These are phyloP conservation scores for Paratrypanosoma confusum DNA, from an alignment of 208 protist species.

Conservation along the genomic window DNA sequence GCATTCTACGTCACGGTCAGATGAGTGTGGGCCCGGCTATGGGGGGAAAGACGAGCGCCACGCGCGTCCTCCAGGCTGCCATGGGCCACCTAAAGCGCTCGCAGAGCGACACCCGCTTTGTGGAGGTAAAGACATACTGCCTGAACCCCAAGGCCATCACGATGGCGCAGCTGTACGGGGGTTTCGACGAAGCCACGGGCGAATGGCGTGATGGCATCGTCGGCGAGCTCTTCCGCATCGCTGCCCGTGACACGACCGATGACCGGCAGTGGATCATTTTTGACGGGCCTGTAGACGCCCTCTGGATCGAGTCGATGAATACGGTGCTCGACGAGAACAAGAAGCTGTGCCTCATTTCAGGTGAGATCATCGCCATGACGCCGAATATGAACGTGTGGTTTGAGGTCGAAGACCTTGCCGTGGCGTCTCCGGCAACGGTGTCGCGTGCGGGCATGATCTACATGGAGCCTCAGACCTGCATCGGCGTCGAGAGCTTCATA, in stretches of 20 bases:
- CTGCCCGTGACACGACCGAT: constrained; percentile 72
- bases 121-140: constrained; percentile 75
- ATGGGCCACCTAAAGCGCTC: constrained; percentile 77
- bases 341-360: constrained; percentile 92
- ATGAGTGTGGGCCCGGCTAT: constrained; percentile 97
- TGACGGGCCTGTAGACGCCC: constrained; percentile 94
- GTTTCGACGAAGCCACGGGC: constrained; percentile 92
- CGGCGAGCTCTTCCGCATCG: constrained; percentile 86
- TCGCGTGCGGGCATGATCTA: constrained; percentile 98
- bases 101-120: constrained; percentile 59
- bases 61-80: constrained; percentile 67
- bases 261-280: constrained; percentile 95
- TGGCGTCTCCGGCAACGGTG: constrained; percentile 96
- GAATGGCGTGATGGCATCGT: constrained; percentile 97
- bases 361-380: constrained; percentile 93
- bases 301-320: constrained; percentile 95
- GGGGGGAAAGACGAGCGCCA: constrained; percentile 91
- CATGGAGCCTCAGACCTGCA: constrained; percentile 89
- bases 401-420: constrained; percentile 94
- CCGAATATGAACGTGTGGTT: constrained; percentile 95
- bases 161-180: constrained; percentile 95
- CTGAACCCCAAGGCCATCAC: constrained; percentile 97
- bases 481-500: constrained; percentile 75
- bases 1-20: constrained; percentile 95
- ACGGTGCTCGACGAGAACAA: constrained; percentile 93